A percentile compares a stretch with the other conserved stretches of the same genome.
These are phyloP conservation scores for Boletales sp. DNA, from an alignment of 768 basidiomycete species.

Conservation along the genomic window DNA sequence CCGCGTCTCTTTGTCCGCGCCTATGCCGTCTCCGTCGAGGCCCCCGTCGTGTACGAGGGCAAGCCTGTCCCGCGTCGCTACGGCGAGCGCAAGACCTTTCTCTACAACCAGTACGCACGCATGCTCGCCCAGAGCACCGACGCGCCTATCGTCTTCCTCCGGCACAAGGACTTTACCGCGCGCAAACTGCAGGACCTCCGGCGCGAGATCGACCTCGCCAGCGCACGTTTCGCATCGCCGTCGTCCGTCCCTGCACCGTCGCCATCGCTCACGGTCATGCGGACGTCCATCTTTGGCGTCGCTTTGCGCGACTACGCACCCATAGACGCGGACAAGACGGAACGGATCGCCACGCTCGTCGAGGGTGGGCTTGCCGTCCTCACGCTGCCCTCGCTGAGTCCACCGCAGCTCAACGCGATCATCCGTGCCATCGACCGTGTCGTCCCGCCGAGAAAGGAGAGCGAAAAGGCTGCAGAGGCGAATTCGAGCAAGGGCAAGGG, in stretches of 20 bases:
- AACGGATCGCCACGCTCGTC: slow-evolving; percentile 52
- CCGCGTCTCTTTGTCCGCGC: slow-evolving; percentile 30
- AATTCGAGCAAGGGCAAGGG: slow-evolving; percentile 40
- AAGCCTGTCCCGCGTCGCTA: slow-evolving; percentile 66
- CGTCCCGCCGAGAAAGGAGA: slow-evolving; percentile 55
- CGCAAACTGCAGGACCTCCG: slow-evolving; percentile 66
- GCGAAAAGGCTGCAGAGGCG: slow-evolving; percentile 49
- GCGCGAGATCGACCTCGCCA: slow-evolving; percentile 58
- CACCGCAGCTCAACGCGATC: slow-evolving; percentile 65
- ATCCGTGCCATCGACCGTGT: slow-evolving; percentile 64
- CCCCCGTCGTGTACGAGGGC: slow-evolving; percentile 47
- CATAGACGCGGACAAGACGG: slow-evolving; percentile 45
- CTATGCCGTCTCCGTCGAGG: slow-evolving; percentile 57
- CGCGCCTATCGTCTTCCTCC: slow-evolving; percentile 72
- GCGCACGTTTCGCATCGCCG: slow-evolving; percentile 36
- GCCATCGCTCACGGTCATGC: slow-evolving; percentile 65
- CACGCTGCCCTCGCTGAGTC: slow-evolving; percentile 61
- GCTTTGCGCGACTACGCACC: slow-evolving; percentile 60
- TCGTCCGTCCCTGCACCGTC: slow-evolving; percentile 29
- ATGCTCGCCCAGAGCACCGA: slow-evolving; percentile 57
- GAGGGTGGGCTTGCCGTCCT: slow-evolving; percentile 65
- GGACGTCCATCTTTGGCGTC: slow-evolving; percentile 77
- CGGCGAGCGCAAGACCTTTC: slow-evolving; percentile 72
- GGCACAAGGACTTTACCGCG: slow-evolving; percentile 72
- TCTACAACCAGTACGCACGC: slow-evolving; percentile 75